Conservation (phyloP, 192 early-diverging fungal species). For the Pecoramyces ruminantium region DNA sequence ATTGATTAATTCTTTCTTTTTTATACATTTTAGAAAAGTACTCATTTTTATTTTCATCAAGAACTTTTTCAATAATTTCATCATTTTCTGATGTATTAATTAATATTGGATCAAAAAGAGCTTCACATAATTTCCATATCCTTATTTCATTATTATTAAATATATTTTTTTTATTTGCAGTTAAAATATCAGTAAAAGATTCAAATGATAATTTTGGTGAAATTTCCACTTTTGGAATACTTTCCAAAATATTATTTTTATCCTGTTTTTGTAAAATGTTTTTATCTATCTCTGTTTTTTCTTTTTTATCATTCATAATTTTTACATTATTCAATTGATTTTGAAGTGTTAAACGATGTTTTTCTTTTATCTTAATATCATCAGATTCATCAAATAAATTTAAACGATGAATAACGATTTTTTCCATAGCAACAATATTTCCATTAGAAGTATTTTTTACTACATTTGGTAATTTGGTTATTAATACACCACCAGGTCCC, state of each 20-base stretch:
- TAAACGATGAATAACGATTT: neutral
- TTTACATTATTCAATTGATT: neutral
- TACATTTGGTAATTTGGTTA: conserved; percentile 21
- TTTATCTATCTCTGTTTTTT: neutral
- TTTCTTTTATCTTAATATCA: neutral
- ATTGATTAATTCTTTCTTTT: conserved; percentile 34
- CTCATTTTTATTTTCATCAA: conserved; percentile 1
- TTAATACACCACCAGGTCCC: conserved; percentile 57
- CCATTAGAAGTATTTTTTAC: neutral
- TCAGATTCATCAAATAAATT: neutral
- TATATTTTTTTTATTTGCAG: conserved; percentile 7
- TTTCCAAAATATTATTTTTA: neutral
- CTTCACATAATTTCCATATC: conserved; percentile 29
- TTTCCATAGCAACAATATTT: neutral
- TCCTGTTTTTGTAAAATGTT: neutral
- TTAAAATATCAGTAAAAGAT: conserved; percentile 9
- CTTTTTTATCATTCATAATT: neutral
- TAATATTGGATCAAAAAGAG: conserved; percentile 29
- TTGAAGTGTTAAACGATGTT: neutral
- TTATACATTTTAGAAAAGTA: conserved; percentile 18
- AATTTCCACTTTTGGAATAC: conserved; percentile 2
- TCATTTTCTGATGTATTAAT: neutral
- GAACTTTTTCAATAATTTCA: neutral
- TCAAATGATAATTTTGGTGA: conserved; percentile 3
- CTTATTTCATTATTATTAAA: conserved; percentile 10